Percentiles rank a stretch among this genome's conserved stretches.
phyloP scores from a whole-genome alignment of 2,329 filamentous ascomycete species.

The Aureobasidium leucospermi region DNA sequence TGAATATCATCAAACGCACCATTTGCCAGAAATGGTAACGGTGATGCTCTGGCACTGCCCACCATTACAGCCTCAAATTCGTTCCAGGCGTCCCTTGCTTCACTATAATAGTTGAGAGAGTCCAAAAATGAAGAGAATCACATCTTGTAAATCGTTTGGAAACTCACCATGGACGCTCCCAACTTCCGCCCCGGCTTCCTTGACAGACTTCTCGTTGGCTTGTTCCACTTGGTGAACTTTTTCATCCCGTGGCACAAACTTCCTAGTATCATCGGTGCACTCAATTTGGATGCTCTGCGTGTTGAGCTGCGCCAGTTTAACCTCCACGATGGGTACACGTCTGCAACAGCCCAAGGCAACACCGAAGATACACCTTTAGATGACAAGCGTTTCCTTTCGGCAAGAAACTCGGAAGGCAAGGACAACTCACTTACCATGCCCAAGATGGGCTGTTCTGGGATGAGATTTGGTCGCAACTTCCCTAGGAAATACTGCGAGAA shows the following conservation, averaged over 20 bases:
- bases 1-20: background rate
- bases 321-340: constrained; percentile 37
- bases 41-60: background rate
- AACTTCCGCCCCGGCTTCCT: background rate
- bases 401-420: constrained; percentile 38
- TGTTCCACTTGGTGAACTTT: constrained; percentile 34
- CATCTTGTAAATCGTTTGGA: background rate
- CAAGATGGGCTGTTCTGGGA: constrained; percentile 39
- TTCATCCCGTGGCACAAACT: constrained; percentile 39
- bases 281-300: constrained; percentile 37
- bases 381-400: constrained; percentile 28
- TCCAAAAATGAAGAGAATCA: no score
- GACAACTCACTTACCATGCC: constrained; percentile 37
- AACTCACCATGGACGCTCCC: constrained; percentile 11
- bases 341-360: constrained; percentile 32
- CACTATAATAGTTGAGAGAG: background rate
- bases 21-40: background rate
- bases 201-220: background rate
- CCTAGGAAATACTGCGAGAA: constrained; percentile 30
- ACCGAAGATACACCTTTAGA: constrained; percentile 23
- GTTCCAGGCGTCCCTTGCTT: background rate
- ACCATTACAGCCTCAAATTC: background rate
- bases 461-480: constrained; percentile 42
- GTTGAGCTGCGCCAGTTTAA: constrained; percentile 39
- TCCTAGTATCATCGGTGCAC: constrained; percentile 32